phyloP scores from a whole-genome alignment of 768 basidiomycete species.

The Rickenella mellea region DNA sequence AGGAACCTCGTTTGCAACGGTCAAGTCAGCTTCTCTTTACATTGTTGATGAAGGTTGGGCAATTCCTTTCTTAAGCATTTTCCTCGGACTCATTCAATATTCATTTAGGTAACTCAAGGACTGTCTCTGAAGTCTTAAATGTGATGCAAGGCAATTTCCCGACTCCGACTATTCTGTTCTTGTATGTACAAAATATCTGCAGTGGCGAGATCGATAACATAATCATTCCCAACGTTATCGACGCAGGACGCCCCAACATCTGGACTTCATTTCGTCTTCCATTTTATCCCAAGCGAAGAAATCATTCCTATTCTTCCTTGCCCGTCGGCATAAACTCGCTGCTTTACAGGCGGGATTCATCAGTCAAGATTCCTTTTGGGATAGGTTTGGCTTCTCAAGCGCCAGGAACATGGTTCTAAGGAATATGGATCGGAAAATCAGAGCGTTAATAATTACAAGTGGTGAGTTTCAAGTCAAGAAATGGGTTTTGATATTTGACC shows the following conservation, averaged over 20 bases:
- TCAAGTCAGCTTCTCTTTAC: not conserved
- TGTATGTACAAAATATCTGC: too few species aligned
- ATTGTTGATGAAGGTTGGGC: too few species aligned
- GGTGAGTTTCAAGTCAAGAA: constrained; percentile 32
- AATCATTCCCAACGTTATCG: too few species aligned
- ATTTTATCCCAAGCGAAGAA: constrained; percentile 48
- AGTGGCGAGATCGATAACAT: too few species aligned
- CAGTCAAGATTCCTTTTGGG: constrained; percentile 77
- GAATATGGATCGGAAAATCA: constrained; percentile 48
- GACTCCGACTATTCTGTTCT: not conserved
- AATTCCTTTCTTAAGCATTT: too few species aligned
- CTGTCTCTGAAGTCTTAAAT: too few species aligned
- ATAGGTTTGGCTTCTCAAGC: constrained; percentile 62
- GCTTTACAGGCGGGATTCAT: constrained; percentile 65
- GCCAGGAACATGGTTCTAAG: constrained; percentile 56
- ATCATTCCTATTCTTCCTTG: constrained; percentile 49
- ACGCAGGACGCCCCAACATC: constrained; percentile 43
- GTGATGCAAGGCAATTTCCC: too few species aligned
- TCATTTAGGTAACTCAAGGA: too few species aligned
- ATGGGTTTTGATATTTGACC: constrained; percentile 1
- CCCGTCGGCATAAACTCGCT: constrained; percentile 70
- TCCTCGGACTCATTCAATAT: too few species aligned
- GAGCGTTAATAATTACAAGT: constrained; percentile 64
- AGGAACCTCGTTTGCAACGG: constrained; percentile 61
- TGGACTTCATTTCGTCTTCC: constrained; percentile 40